Evolutionary conservation across 441 rosid species (phyloP).

Genomic region (Brassica balearica): DNA sequence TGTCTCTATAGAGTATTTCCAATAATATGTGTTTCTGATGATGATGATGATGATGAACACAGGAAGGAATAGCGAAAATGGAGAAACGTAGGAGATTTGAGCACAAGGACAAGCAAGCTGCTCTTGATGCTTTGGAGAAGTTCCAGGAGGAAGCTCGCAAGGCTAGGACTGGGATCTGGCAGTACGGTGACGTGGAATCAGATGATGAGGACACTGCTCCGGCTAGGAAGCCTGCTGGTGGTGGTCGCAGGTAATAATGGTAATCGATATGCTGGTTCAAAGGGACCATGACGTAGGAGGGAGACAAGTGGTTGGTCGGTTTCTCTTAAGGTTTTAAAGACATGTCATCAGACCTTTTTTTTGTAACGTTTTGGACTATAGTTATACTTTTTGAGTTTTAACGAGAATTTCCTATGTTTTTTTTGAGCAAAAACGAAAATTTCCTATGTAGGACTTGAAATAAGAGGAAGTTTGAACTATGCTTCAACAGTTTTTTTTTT

Average conservation of each 20-base stretch:
- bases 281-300: conserved; percentile 1
- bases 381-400: neutral
- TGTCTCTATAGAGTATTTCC: neutral
- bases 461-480: conserved; percentile 7
- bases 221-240: conserved; percentile 6
- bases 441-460: neutral
- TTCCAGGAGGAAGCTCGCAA: conserved; percentile 47
- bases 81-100: conserved; percentile 83
- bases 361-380: neutral
- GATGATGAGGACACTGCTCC: conserved; percentile 6
- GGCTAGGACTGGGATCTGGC: neutral
- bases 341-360: neutral
- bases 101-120: conserved; percentile 61
- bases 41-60: conserved; percentile 25
- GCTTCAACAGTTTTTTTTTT: neutral
- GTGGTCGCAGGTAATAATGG: conserved; percentile 4
- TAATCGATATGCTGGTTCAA: neutral
- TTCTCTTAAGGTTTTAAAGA: neutral
- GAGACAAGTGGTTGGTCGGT: conserved; percentile 3
- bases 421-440: neutral
- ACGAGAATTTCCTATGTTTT: neutral
- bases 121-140: conserved; percentile 70
- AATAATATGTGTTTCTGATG: too few species aligned
- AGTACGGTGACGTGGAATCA: conserved; percentile 1
- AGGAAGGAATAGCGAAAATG: conserved; percentile 87